Percentiles rank a stretch among this genome's conserved stretches.
Evolutionary conservation across 805 yeast genomes (phyloP).

Genomic region (Wickerhamomyces xylosicus): DNA sequence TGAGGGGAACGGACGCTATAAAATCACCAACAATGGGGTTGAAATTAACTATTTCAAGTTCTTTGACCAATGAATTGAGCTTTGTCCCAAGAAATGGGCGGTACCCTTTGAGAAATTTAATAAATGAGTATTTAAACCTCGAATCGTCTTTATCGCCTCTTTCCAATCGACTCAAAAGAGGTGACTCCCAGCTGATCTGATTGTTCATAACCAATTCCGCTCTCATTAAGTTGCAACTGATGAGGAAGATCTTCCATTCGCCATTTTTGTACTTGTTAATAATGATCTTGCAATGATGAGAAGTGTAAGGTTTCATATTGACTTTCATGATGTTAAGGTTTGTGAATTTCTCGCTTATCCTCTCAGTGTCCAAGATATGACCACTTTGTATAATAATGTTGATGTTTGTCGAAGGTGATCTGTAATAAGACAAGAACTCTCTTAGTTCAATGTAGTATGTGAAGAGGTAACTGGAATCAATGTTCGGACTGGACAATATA

Average conservation of each 20-base stretch:
- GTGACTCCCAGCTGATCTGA: constrained; percentile 60
- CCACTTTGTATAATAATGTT: constrained; percentile 13
- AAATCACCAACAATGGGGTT: constrained; percentile 38
- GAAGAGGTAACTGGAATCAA: constrained; percentile 33
- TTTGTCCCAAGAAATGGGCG: constrained; percentile 16
- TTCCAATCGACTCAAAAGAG: constrained; percentile 20
- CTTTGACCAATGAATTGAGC: constrained; percentile 16
- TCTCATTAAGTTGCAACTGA: constrained; percentile 48
- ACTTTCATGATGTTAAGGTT: constrained; percentile 20
- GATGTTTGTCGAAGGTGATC: constrained; percentile 4
- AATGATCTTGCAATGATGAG: constrained; percentile 64
- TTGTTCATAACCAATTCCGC: constrained; percentile 48
- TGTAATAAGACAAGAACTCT: constrained; percentile 21
- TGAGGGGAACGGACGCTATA: constrained; percentile 36
- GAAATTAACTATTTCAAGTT: constrained; percentile 30
- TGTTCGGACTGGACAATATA: constrained; percentile 23
- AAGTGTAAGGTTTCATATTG: constrained; percentile 29
- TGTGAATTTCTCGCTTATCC: background rate
- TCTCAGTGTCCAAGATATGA: background rate
- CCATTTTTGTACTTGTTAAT: constrained; percentile 36
- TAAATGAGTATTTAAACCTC: constrained; percentile 35
- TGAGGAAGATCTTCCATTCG: constrained; percentile 39
- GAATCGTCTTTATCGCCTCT: constrained; percentile 1
- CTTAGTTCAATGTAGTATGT: constrained; percentile 36
- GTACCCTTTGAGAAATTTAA: constrained; percentile 36